Evolutionary conservation across 2,329 filamentous ascomycete species (phyloP).

Genomic region (Neocatenulostroma microsporum): DNA sequence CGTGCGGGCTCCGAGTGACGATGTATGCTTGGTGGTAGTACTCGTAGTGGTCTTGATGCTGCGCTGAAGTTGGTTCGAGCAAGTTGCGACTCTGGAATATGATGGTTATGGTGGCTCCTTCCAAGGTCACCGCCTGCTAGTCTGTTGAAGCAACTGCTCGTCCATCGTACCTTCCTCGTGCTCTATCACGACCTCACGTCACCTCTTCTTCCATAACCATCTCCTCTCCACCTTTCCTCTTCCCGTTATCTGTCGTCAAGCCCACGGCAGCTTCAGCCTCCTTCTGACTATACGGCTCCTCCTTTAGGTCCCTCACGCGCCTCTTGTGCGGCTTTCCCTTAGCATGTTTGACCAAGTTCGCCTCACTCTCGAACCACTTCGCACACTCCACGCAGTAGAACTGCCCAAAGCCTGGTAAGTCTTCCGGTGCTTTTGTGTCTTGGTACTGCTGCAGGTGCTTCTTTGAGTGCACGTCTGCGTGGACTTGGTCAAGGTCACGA

Average conservation of each 20-base stretch:
- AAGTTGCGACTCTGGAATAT: too few relatives aligned
- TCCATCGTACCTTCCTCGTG: too few relatives aligned
- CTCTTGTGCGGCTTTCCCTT: conserved; percentile 92
- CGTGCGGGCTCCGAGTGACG: too few relatives aligned
- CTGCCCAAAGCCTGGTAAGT: conserved; percentile 76
- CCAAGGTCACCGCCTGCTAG: too few relatives aligned
- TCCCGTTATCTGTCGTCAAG: conserved; percentile 61
- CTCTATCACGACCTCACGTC: conserved; percentile 5
- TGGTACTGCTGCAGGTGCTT: conserved; percentile 76
- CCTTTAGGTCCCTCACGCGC: conserved; percentile 73
- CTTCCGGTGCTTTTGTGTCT: conserved; percentile 69
- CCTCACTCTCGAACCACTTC: conserved; percentile 88
- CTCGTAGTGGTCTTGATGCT: too few relatives aligned
- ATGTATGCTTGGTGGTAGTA: too few relatives aligned
- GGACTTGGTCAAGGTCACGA: conserved; percentile 89
- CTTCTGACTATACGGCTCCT: conserved; percentile 79
- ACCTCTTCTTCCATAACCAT: conserved; percentile 17
- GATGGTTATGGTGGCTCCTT: too few relatives aligned
- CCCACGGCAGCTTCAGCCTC: conserved; percentile 76
- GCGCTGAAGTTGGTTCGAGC: too few relatives aligned
- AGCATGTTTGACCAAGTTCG: conserved; percentile 65
- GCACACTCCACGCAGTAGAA: conserved; percentile 90
- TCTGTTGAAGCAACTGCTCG: too few relatives aligned
- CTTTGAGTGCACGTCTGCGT: conserved; percentile 68
- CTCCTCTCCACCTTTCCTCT: conserved; percentile 21